Conservation (phyloP, 1,284 basidiomycete genomes). For the Moniliophthora roreri region DNA sequence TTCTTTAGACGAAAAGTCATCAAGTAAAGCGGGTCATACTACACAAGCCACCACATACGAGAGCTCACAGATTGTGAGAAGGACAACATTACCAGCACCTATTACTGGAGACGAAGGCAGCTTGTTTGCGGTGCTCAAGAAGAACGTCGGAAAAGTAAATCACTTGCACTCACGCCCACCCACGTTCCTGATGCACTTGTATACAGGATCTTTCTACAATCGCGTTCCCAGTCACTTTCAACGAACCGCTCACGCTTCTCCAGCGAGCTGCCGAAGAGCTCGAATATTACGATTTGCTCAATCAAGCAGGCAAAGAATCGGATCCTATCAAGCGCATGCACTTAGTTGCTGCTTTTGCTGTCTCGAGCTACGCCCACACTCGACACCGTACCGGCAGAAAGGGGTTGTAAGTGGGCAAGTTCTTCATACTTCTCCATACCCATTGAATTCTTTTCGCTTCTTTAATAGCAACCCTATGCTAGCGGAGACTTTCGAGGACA, state of each 20-base stretch:
- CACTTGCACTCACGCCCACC: constrained; percentile 12
- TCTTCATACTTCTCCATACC: constrained; percentile 2
- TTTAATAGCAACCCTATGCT: constrained; percentile 77
- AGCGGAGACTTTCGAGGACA: constrained; percentile 86
- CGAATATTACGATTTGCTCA: constrained; percentile 75
- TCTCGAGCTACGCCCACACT: constrained; percentile 83
- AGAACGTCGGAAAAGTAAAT: constrained; percentile 86
- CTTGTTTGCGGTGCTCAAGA: constrained; percentile 84
- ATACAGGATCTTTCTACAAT: constrained; percentile 88
- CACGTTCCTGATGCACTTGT: background rate
- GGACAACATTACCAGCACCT: constrained; percentile 65
- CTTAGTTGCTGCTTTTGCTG: constrained; percentile 80
- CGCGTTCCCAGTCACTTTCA: constrained; percentile 84
- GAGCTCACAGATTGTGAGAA: constrained; percentile 41
- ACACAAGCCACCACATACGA: constrained; percentile 14
- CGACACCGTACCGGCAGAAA: constrained; percentile 79
- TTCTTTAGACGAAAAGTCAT: constrained; percentile 28
- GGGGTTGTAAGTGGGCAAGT: constrained; percentile 73
- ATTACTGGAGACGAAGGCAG: constrained; percentile 84
- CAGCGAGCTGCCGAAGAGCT: constrained; percentile 83
- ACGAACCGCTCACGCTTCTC: constrained; percentile 83
- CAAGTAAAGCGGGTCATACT: constrained; percentile 10
- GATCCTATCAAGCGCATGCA: constrained; percentile 75
- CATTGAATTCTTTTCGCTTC: constrained; percentile 12
- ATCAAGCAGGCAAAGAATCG: constrained; percentile 60